These are phyloP conservation scores for Collybia mongolica DNA, from an alignment of 768 basidiomycete species.

Conservation along the genomic window DNA sequence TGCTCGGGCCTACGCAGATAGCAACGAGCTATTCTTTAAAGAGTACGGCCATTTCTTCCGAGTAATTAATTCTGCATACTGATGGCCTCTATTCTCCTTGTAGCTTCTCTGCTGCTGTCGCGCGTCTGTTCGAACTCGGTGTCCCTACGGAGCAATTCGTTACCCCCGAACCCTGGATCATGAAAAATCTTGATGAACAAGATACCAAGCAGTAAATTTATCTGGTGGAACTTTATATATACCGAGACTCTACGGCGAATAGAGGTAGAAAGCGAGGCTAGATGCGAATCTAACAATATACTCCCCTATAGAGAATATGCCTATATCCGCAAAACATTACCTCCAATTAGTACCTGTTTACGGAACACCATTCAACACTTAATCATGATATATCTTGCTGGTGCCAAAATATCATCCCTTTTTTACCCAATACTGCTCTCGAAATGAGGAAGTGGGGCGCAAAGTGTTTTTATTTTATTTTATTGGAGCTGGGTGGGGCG, in stretches of 20 bases:
- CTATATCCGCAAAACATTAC: not conserved
- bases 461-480: no score
- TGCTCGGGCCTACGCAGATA: slow-evolving; percentile 84
- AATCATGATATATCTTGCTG: no score
- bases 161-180: slow-evolving; percentile 68
- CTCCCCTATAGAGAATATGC: not conserved
- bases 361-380: no score
- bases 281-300: no score
- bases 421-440: no score
- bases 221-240: not conserved
- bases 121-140: slow-evolving; percentile 89
- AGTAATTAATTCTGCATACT: no score
- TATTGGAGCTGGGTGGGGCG: no score
- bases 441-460: no score
- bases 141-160: slow-evolving; percentile 82
- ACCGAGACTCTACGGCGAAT: not conserved
- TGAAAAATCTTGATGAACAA: slow-evolving; percentile 59
- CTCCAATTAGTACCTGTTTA: not conserved
- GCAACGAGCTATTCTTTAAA: slow-evolving; percentile 86
- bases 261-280: slow-evolving; percentile 1
- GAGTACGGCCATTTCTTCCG: slow-evolving; percentile 57
- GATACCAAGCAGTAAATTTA: slow-evolving; percentile 7
- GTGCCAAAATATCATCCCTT: no score
- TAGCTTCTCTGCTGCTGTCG: slow-evolving; percentile 81
- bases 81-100: not conserved